Evolutionary conservation across 495 filamentous ascomycete species (phyloP).

Genomic region (Alectoria sarmentosa): DNA sequence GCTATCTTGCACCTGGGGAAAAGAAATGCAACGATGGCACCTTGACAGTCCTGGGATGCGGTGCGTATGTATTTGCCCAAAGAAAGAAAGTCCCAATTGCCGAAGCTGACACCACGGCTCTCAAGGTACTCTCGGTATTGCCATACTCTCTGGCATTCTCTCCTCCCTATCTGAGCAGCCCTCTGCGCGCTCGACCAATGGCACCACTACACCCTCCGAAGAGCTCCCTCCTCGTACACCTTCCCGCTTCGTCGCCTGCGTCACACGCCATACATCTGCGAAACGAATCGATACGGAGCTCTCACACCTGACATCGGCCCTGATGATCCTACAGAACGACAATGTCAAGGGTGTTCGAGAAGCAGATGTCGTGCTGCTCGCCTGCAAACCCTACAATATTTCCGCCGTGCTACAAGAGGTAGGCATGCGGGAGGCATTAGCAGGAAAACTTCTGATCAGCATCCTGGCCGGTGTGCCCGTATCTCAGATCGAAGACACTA

Average conservation of each 20-base stretch:
- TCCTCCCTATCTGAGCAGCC: constrained; percentile 45
- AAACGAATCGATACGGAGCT: constrained; percentile 56
- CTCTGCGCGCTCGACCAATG: constrained; percentile 36
- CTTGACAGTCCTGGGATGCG: constrained; percentile 65
- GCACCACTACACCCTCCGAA: constrained; percentile 44
- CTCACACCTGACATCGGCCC: constrained; percentile 22
- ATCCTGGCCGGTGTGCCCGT: constrained; percentile 77
- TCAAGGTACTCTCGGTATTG: constrained; percentile 71
- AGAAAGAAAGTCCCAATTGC: background rate
- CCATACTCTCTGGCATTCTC: constrained; percentile 76
- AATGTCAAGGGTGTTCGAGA: constrained; percentile 53
- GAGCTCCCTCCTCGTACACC: constrained; percentile 50
- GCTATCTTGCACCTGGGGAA: background rate
- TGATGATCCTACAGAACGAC: constrained; percentile 40
- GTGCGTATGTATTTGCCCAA: constrained; percentile 38
- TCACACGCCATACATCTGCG: constrained; percentile 54
- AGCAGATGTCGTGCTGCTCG: constrained; percentile 61
- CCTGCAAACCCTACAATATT: constrained; percentile 74
- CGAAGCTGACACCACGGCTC: constrained; percentile 9
- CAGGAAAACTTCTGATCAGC: constrained; percentile 74
- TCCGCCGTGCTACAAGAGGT: constrained; percentile 52
- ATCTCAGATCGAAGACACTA: constrained; percentile 50
- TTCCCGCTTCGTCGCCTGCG: constrained; percentile 68
- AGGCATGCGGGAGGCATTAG: constrained; percentile 62
- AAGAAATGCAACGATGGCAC: constrained; percentile 42